phyloP scores from a whole-genome alignment of 768 basidiomycete species.

The Calocybe indica region DNA sequence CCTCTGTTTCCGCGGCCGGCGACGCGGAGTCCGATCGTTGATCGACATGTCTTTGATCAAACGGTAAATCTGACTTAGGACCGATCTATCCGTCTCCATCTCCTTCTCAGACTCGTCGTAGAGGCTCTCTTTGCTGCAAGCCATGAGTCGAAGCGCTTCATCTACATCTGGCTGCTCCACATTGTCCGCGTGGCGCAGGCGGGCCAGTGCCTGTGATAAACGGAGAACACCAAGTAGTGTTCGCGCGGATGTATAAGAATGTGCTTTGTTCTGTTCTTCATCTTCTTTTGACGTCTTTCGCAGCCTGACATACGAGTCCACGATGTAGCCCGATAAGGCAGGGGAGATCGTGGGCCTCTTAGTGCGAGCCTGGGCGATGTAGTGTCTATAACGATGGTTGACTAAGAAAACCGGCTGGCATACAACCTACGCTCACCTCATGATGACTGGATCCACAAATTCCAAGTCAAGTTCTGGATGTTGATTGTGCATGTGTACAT shows the following conservation, averaged over 20 bases:
- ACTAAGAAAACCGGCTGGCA: constrained; percentile 5
- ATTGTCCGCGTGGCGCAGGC: constrained; percentile 75
- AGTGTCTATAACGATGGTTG: constrained; percentile 54
- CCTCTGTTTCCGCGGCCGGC: constrained; percentile 37
- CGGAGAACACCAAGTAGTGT: constrained; percentile 93
- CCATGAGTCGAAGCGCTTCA: constrained; percentile 95
- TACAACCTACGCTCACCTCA: constrained; percentile 55
- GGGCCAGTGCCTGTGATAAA: constrained; percentile 90
- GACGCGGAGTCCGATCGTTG: constrained; percentile 20
- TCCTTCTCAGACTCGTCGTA: constrained; percentile 73
- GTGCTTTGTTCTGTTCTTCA: constrained; percentile 79
- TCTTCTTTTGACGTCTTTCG: constrained; percentile 92
- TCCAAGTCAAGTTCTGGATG: constrained; percentile 86
- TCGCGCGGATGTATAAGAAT: constrained; percentile 93
- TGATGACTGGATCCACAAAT: constrained; percentile 77
- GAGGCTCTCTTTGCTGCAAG: constrained; percentile 89
- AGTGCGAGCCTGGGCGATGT: constrained; percentile 87
- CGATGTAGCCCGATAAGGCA: constrained; percentile 86
- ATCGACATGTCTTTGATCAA: constrained; percentile 84
- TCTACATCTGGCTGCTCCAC: constrained; percentile 90
- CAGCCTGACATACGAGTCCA: constrained; percentile 92
- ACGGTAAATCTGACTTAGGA: constrained; percentile 80
- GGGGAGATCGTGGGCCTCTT: constrained; percentile 88
- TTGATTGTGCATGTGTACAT: constrained; percentile 93
- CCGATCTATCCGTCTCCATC: constrained; percentile 69